phyloP scores from a whole-genome alignment of 441 rosid genomes.

The Gossypium lobatum region DNA sequence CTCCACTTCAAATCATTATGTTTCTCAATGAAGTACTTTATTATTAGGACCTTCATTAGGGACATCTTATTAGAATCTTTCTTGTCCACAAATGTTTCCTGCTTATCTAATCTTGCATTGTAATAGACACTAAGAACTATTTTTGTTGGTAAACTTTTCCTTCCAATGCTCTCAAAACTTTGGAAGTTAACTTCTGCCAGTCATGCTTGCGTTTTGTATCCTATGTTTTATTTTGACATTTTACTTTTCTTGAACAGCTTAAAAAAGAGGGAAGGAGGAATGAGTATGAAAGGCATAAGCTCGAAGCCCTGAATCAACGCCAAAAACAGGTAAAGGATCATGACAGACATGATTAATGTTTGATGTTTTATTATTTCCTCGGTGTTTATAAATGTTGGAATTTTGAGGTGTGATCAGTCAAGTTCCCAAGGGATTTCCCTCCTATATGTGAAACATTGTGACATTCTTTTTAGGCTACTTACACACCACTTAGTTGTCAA shows the following conservation, averaged over 20 bases:
- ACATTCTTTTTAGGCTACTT: neutral
- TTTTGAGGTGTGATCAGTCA: neutral
- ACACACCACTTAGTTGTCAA: neutral
- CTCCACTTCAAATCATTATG: neutral
- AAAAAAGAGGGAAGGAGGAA: constrained; percentile 67
- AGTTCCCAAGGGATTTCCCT: neutral
- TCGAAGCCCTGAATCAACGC: constrained; percentile 56
- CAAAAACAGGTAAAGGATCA: constrained; percentile 47
- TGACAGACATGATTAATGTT: neutral
- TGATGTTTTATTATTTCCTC: neutral
- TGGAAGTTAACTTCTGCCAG: neutral
- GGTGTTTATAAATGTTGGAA: neutral
- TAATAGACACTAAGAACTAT: neutral
- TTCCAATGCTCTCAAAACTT: neutral
- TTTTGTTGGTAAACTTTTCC: neutral
- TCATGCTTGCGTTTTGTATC: neutral
- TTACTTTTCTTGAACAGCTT: constrained; percentile 36
- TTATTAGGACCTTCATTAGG: neutral
- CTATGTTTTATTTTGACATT: constrained; percentile 7
- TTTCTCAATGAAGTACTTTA: neutral
- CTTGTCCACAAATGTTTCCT: neutral
- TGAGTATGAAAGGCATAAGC: constrained; percentile 61
- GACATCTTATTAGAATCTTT: neutral
- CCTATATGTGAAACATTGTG: neutral
- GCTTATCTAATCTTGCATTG: constrained; percentile 4